Evolutionary conservation across 148 eudicot species (phyloP).

Genomic region (Camellia japonica): DNA sequence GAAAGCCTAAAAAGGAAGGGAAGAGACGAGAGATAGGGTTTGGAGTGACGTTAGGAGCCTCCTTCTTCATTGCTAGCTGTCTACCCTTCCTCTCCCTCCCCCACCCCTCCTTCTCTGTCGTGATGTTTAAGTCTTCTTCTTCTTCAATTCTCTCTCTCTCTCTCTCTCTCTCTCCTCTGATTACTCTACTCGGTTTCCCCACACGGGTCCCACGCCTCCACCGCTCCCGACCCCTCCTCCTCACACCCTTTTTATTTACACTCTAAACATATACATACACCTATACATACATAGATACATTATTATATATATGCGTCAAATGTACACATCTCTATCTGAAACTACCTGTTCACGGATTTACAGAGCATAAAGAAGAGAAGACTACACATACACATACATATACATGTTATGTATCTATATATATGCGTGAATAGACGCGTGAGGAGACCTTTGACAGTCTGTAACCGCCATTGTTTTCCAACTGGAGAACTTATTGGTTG

Average conservation of each 20-base stretch:
- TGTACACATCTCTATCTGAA: neutral
- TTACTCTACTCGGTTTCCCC: neutral
- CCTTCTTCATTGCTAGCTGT: constrained; percentile 39
- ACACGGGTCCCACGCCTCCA: neutral
- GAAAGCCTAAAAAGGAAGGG: constrained; percentile 3
- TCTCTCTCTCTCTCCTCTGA: neutral
- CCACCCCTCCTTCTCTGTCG: constrained; percentile 22
- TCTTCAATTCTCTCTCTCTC: neutral
- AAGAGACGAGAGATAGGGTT: constrained; percentile 23
- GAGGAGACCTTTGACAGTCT: neutral
- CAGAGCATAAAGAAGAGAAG: neutral
- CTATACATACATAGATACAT: neutral
- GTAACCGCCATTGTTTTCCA: neutral
- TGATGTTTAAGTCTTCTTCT: constrained; percentile 42
- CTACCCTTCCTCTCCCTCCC: constrained; percentile 16
- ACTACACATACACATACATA: neutral
- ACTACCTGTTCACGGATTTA: neutral
- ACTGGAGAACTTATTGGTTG: too few relatives aligned
- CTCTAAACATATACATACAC: neutral
- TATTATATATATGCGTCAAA: neutral
- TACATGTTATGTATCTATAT: too few relatives aligned
- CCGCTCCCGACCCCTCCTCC: neutral
- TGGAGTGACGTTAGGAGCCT: constrained; percentile 14
- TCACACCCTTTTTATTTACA: neutral
- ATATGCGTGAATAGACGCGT: neutral